Evolutionary conservation across 78 protist species (phyloP), one percentile per base, ranked within the genome.

Genomic region (Speleostelium caveatum): DNA sequence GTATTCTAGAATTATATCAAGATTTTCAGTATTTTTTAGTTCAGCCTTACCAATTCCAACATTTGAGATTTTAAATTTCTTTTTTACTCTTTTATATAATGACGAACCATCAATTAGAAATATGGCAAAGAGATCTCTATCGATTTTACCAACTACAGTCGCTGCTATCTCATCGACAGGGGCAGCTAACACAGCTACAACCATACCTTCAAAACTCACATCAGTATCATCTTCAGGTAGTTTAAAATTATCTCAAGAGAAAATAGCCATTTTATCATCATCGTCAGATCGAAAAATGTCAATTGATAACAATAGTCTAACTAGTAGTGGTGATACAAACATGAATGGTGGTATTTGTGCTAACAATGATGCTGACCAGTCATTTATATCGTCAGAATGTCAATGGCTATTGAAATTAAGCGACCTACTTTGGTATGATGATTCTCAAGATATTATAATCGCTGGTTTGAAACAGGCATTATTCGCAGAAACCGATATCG

Each of bases 1-100:
- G 30, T 5, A 51, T 16, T 30, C 42, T 16, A 72, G 78, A 72
- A 56, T 72, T 33, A 6, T 72, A 19, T 28, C 8, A 32, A 74
- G 83, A 74, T 33, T 74, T 35, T 58, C 68, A 3, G 19, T 72
- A 10, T 72, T 72, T 53, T 72, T 72, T 26, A 72, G 39, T 53
- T 72, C 78, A 53, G 26, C 42, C 3, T 51, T 63, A 5, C 78
- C 78, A 22, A 3, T 72, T 3, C 79, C 91, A 38, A 83, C 91
- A 30, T 55, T 83, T 4, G 91, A 83, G 21, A 69, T 83, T 36
- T 68, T 83, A 12, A 51, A 71, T 49, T 83, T 83, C 91, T 83
- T 69, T 69, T 83, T 53, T 24, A 83, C 68, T 8, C 30, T 68
- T 6, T 45, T 83, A 0, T 55, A 51, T 26, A 69, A 77, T 30